Evolutionary conservation across 139 green algal species (phyloP).

Genomic region (Tetradesmus lagerheimii): DNA sequence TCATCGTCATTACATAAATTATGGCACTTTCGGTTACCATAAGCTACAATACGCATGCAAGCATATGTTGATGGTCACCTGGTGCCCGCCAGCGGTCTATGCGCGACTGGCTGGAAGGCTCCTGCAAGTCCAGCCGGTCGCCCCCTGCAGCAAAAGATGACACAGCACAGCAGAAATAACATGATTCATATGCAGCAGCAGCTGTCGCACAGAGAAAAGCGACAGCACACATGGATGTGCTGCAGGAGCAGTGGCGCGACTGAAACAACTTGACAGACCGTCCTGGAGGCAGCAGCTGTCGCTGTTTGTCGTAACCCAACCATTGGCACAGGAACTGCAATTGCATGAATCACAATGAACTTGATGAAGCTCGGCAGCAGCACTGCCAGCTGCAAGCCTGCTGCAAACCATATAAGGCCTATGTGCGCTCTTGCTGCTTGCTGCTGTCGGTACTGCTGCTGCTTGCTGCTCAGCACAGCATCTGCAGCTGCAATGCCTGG

Average conservation of each 20-base stretch:
- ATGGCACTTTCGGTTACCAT: no score
- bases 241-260: no score
- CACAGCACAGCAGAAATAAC: background rate
- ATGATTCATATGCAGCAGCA: conserved; percentile 4
- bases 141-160: conserved; percentile 3
- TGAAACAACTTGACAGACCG: no score
- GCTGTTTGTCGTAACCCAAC: no score
- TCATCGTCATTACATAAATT: no score
- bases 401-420: background rate
- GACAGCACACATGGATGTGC: no score
- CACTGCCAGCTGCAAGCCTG: no score
- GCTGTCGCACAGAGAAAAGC: background rate
- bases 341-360: no score
- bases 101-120: background rate
- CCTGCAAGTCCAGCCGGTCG: conserved; percentile 14
- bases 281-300: no score
- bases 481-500: background rate
- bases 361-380: no score
- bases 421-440: background rate
- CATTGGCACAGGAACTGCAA: no score
- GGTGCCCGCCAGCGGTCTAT: conserved; percentile 29
- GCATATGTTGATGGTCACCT: background rate
- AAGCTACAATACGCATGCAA: no score
- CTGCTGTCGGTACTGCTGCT: background rate
- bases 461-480: background rate